Conservation (phyloP, 257 asterid genomes). For the Nicotiana sylvestris region DNA sequence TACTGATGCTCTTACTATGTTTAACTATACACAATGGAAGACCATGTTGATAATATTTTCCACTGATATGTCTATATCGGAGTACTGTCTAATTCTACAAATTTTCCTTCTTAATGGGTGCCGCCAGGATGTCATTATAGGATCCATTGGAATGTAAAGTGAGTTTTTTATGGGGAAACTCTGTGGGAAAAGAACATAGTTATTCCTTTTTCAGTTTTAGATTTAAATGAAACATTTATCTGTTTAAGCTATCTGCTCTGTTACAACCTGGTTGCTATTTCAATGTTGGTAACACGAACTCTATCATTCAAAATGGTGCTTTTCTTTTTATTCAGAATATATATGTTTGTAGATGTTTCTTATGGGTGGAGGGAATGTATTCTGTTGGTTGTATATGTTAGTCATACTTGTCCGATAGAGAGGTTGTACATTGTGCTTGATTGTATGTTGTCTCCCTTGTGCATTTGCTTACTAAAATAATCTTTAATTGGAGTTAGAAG, state of each 20-base stretch:
- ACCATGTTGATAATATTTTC: no score
- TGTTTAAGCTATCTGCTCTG: not conserved
- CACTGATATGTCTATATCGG: no score
- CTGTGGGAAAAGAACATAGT: not conserved
- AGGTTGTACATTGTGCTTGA: not conserved
- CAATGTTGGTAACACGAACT: not conserved
- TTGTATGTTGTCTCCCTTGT: no score
- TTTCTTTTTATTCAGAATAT: not conserved
- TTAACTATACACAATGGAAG: no score
- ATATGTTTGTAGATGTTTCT: not conserved
- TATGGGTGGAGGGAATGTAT: not conserved
- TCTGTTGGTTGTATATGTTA: not conserved
- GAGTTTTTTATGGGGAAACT: not conserved
- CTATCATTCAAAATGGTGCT: not conserved
- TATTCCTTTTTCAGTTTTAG: not conserved
- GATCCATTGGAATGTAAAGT: not conserved
- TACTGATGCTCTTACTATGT: not conserved
- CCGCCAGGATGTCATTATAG: no score
- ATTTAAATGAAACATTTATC: not conserved
- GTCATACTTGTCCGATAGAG: no score
- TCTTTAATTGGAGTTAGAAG: not conserved
- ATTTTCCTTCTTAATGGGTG: no score
- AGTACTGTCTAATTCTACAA: no score
- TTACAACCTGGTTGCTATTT: no score
- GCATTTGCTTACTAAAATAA: not conserved